Evolutionary conservation across 176 grass and related monocot genomes (phyloP), one percentile per base, ranked within the genome.

Genomic region (Avena sativa): DNA sequence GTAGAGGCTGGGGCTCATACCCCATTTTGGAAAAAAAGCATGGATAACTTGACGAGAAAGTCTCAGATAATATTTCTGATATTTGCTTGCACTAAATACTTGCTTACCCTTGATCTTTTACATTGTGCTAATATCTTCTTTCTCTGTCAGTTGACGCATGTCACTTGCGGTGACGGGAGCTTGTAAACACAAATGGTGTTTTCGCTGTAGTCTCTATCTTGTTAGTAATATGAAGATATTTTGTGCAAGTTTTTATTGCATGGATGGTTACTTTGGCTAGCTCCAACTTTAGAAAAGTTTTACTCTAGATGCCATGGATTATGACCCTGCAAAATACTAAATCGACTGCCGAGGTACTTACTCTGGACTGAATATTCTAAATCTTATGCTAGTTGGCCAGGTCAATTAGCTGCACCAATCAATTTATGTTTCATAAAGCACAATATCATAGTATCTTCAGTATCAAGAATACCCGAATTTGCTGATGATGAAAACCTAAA

Each of bases 201-300:
- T 47, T 76, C 48, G 4, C 19, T 44, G 65, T 65, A 20, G 46
- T 48, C 6, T 43, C 40, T 43, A 43, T 43, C 40, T 43, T 43
- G 38, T 43, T 43, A 40, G 36, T 53, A 57, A 44, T 52, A 57
- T 7, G 34, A 46, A 72, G 51, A 83, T 59, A 71, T 83, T 72
- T 59, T 46, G 9, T 19, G 0, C 20, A 6, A 43, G 14, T 81
- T 48, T 17, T 48, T 81, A 82, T 55, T 82, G 17, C 11, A 25
- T 14, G 5, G 79, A 25, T 75, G 1, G 69, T 25, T 57, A 72
- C 47, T 52, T 28, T 16, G 71, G 32, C 0, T 83, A 16, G 50
- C 68, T 28, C 30, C 12, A n/a, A 21, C 19, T n/a, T n/a, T 28
- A 36, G 50, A 57, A 56, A 23, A 83, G 13, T 83, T 16, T 5